phyloP scores from a whole-genome alignment of 306 rosid species.

The Lathyrus tuberosus region DNA sequence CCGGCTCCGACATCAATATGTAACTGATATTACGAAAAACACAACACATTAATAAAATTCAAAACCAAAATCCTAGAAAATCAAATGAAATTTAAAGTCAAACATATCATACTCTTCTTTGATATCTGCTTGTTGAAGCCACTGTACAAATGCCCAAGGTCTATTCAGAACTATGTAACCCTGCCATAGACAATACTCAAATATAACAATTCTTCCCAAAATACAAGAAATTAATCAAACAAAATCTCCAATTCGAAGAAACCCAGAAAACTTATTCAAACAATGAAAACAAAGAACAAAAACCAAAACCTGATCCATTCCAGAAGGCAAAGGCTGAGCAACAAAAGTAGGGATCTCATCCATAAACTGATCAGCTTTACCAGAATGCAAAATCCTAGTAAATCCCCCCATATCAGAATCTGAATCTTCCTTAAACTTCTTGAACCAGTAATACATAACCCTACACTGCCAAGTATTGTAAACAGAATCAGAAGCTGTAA shows the following conservation, averaged over 20 bases:
- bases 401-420: constrained; percentile 94
- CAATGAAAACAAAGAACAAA: neutral
- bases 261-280: neutral
- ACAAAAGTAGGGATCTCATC: constrained; percentile 96
- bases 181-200: constrained; percentile 42
- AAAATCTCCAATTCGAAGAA: neutral
- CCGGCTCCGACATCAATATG: constrained; percentile 94
- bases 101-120: constrained; percentile 82
- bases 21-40: constrained; percentile 55
- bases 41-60: constrained; percentile 25
- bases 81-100: constrained; percentile 25
- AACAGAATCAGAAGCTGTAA: constrained; percentile 88
- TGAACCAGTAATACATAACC: constrained; percentile 93
- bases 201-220: neutral
- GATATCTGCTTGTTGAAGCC: constrained; percentile 91
- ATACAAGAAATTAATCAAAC: constrained; percentile 3
- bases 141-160: constrained; percentile 99
- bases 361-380: constrained; percentile 77
- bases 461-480: constrained; percentile 99
- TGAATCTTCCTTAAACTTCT: constrained; percentile 56
- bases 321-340: constrained; percentile 96
- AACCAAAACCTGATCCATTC: constrained; percentile 79
- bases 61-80: constrained; percentile 31
- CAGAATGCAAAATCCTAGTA: constrained; percentile 90
- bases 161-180: constrained; percentile 98